These are phyloP conservation scores for Candida odintsovae DNA, from an alignment of 805 yeast species.

Conservation along the genomic window DNA sequence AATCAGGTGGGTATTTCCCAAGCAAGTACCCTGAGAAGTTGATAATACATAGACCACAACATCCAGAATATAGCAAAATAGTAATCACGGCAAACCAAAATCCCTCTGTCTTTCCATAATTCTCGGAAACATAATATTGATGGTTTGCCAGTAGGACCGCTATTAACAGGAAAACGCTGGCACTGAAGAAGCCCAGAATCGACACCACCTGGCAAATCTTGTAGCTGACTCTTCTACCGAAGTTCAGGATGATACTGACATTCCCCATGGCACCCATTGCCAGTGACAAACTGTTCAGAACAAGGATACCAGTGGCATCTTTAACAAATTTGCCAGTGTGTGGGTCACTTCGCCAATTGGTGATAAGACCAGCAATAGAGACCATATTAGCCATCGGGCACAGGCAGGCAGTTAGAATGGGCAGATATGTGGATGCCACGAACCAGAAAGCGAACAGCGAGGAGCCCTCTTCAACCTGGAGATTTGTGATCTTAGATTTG, in stretches of 20 bases:
- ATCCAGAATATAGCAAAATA: conserved; percentile 50
- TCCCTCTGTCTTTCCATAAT: conserved; percentile 46
- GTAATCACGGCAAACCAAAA: conserved; percentile 78
- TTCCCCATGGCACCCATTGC: conserved; percentile 65
- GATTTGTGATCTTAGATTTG: conserved; percentile 12
- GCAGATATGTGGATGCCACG: conserved; percentile 59
- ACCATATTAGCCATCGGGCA: conserved; percentile 77
- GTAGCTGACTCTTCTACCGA: conserved; percentile 53
- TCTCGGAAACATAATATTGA: conserved; percentile 22
- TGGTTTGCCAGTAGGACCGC: conserved; percentile 37
- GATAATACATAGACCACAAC: conserved; percentile 44
- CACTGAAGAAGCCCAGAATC: conserved; percentile 58
- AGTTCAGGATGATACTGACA: conserved; percentile 62
- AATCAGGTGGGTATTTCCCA: conserved; percentile 61
- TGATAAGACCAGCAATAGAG: conserved; percentile 64
- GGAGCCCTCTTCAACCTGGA: conserved; percentile 15
- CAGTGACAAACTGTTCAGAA: conserved; percentile 58
- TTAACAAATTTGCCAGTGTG: conserved; percentile 21
- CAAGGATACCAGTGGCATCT: conserved; percentile 40
- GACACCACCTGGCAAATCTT: conserved; percentile 56
- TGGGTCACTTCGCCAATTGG: conserved; percentile 54
- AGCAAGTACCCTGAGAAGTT: conserved; percentile 59
- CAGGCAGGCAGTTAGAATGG: conserved; percentile 68
- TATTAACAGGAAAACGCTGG: conserved; percentile 45
- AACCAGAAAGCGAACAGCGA: conserved; percentile 45